phyloP scores from a whole-genome alignment of 176 grass and related monocot species.

The Zoysia japonica region DNA sequence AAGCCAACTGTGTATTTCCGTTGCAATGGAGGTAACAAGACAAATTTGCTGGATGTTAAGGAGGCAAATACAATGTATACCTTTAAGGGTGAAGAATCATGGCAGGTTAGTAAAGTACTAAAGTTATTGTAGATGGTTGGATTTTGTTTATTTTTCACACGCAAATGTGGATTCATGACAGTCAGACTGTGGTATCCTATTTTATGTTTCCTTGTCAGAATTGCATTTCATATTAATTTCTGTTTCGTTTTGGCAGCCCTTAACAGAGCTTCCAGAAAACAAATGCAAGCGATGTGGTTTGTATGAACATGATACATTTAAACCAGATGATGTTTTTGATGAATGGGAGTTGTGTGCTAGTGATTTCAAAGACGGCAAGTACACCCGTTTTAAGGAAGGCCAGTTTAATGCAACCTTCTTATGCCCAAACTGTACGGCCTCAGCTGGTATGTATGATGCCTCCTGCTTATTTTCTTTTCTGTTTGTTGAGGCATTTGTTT shows the following conservation, averaged over 20 bases:
- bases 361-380: conserved; percentile 75
- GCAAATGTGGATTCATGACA: background rate
- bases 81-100: conserved; percentile 93
- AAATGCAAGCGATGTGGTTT: conserved; percentile 97
- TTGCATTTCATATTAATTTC: conserved; percentile 8
- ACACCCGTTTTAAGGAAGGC: conserved; percentile 54
- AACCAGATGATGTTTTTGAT: conserved; percentile 68
- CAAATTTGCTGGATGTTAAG: conserved; percentile 70
- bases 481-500: background rate
- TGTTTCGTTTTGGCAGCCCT: conserved; percentile 58
- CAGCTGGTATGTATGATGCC: conserved; percentile 52
- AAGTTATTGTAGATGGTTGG: background rate
- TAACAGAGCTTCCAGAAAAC: conserved; percentile 79
- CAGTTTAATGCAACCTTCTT: conserved; percentile 94
- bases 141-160: conserved; percentile 11
- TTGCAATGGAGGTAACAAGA: conserved; percentile 73
- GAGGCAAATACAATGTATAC: conserved; percentile 53
- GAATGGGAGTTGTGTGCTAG: conserved; percentile 93
- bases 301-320: conserved; percentile 61
- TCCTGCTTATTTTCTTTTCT: background rate
- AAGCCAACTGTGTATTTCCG: conserved; percentile 70
- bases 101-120: conserved; percentile 66
- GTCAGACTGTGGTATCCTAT: background rate
- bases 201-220: background rate
- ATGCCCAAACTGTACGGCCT: conserved; percentile 64